Percentiles rank a stretch among this genome's conserved stretches.
Conservation (phyloP, 352 stramenopile species). For the Globisporangium cylindrosporum region DNA sequence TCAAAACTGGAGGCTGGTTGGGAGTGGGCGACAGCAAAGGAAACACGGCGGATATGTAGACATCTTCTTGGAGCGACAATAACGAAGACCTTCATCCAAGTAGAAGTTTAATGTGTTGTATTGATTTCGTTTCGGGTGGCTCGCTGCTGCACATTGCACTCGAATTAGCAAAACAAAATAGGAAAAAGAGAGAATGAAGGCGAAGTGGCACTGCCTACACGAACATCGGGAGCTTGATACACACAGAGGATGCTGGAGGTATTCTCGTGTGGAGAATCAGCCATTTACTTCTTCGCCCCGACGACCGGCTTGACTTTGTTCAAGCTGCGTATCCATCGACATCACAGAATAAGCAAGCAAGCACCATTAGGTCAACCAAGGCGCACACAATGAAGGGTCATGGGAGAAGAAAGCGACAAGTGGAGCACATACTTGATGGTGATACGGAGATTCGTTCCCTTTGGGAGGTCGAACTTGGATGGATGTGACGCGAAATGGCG, state of each 20-base stretch:
- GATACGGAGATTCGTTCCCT: conserved; percentile 76
- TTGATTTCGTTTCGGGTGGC: not conserved
- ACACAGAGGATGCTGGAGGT: not conserved
- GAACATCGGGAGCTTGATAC: not conserved
- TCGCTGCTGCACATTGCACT: conserved; percentile 7
- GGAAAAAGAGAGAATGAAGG: not conserved
- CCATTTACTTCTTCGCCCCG: conserved; percentile 51
- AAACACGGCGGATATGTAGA: not conserved
- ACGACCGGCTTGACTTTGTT: conserved; percentile 76
- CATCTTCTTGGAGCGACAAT: not conserved
- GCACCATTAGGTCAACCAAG: conserved; percentile 1
- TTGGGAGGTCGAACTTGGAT: conserved; percentile 78
- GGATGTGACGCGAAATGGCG: conserved; percentile 73
- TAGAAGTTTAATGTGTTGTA: conserved; percentile 1
- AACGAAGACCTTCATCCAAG: not conserved
- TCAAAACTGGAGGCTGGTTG: not conserved
- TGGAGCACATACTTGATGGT: conserved; percentile 66
- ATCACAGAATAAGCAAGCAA: conserved; percentile 8
- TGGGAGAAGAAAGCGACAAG: not conserved
- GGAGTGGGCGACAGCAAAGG: not conserved
- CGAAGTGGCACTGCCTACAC: conserved; percentile 3
- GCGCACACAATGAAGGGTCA: not conserved
- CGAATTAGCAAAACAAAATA: conserved; percentile 2
- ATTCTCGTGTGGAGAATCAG: not conserved
- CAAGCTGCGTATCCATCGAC: conserved; percentile 25